These are phyloP conservation scores for Blastosporella zonata DNA, from an alignment of 1,284 basidiomycete genomes.

Conservation along the genomic window DNA sequence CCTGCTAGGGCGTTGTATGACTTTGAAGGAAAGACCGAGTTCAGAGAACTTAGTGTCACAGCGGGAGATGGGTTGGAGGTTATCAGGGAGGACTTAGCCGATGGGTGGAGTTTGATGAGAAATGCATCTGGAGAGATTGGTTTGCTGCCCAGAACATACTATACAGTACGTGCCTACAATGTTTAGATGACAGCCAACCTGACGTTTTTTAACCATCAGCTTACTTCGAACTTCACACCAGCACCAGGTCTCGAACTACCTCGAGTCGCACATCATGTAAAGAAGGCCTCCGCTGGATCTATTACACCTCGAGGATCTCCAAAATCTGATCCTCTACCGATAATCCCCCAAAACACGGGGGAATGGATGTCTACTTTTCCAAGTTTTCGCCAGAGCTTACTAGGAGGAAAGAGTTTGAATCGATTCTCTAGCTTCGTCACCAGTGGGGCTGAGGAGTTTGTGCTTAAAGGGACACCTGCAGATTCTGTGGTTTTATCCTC, in stretches of 20 bases:
- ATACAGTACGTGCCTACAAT: slow-evolving; percentile 51
- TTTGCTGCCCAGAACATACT: slow-evolving; percentile 67
- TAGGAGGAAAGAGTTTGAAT: slow-evolving; percentile 76
- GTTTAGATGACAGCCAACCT: slow-evolving; percentile 2
- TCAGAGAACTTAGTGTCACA: slow-evolving; percentile 61
- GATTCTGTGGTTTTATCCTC: slow-evolving; percentile 18
- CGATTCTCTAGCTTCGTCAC: slow-evolving; percentile 84
- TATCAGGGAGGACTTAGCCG: slow-evolving; percentile 61
- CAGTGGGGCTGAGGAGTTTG: slow-evolving; percentile 79
- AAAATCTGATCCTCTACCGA: slow-evolving; percentile 35
- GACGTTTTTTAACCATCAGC: slow-evolving; percentile 34
- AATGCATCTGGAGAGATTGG: slow-evolving; percentile 58
- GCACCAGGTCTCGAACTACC: slow-evolving; percentile 43
- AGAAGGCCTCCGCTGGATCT: slow-evolving; percentile 39
- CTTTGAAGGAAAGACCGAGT: slow-evolving; percentile 72
- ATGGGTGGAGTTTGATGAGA: slow-evolving; percentile 73
- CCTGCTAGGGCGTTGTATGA: slow-evolving; percentile 65
- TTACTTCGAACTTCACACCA: slow-evolving; percentile 57
- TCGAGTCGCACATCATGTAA: slow-evolving; percentile 22
- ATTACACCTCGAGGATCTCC: slow-evolving; percentile 55
- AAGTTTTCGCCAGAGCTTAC: slow-evolving; percentile 65
- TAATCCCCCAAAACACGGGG: slow-evolving; percentile 71
- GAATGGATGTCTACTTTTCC: slow-evolving; percentile 62
- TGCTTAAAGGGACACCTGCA: slow-evolving; percentile 54
- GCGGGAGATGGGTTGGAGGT: slow-evolving; percentile 67